These are phyloP conservation scores for Laguncularia racemosa DNA, from an alignment of 345 rosid genomes.

Conservation along the genomic window DNA sequence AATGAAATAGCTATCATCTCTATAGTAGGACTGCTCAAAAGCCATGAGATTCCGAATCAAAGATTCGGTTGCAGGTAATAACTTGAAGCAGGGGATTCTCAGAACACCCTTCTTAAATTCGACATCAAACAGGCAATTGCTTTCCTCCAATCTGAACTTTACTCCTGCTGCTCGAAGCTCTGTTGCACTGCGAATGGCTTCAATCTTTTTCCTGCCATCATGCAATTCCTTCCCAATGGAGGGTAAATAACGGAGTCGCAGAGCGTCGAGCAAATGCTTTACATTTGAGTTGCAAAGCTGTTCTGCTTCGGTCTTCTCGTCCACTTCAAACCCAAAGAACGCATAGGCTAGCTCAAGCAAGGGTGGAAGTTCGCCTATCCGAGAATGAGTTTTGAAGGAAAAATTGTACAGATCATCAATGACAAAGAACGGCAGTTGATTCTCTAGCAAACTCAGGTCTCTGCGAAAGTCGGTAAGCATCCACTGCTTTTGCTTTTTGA, in stretches of 20 bases:
- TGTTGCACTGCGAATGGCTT: too few species aligned
- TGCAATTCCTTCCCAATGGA: too few species aligned
- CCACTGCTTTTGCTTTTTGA: neutral
- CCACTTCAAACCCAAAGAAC: too few species aligned
- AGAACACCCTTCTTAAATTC: neutral
- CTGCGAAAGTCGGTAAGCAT: neutral
- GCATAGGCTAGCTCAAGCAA: too few species aligned
- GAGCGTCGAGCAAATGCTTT: too few species aligned
- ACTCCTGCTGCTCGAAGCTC: too few species aligned
- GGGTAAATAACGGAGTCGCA: too few species aligned
- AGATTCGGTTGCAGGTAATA: neutral
- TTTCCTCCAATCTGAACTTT: neutral
- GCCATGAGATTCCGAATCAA: neutral
- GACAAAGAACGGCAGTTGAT: slow-evolving; percentile 9
- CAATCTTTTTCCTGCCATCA: too few species aligned
- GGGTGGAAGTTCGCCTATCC: too few species aligned
- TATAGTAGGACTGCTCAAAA: neutral
- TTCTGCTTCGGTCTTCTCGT: too few species aligned
- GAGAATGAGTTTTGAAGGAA: too few species aligned
- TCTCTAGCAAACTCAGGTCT: slow-evolving; percentile 11
- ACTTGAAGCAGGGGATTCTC: neutral
- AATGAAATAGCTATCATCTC: neutral
- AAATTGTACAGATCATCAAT: slow-evolving; percentile 6
- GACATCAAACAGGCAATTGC: neutral
- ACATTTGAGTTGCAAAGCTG: too few species aligned